Conservation (phyloP, 805 yeast genomes). For the Saccharomycopsis sp. region DNA sequence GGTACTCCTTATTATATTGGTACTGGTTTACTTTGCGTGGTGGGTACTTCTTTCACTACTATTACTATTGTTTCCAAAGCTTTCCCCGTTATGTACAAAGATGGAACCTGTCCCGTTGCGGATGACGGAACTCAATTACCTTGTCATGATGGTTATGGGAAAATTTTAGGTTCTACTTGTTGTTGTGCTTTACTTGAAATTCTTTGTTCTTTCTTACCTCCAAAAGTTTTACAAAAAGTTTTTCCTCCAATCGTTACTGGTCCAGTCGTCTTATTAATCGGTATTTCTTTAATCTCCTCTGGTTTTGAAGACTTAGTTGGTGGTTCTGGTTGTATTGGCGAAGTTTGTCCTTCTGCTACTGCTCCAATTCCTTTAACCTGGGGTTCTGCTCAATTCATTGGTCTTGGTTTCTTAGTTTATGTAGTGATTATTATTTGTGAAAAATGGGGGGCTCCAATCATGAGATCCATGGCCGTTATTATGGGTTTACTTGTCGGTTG, state of each 20-base stretch:
- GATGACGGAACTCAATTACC: constrained; percentile 58
- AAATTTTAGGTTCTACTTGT: constrained; percentile 71
- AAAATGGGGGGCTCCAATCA: constrained; percentile 86
- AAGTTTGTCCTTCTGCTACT: constrained; percentile 35
- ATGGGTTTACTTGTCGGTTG: constrained; percentile 79
- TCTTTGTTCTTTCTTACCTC: constrained; percentile 65
- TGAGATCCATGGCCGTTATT: constrained; percentile 91
- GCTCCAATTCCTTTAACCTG: constrained; percentile 54
- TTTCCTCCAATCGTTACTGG: constrained; percentile 93
- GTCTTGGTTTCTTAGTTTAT: constrained; percentile 78
- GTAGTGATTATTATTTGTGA: constrained; percentile 66
- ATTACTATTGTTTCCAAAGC: constrained; percentile 70
- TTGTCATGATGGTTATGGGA: constrained; percentile 88
- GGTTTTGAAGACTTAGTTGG: constrained; percentile 87
- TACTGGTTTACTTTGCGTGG: constrained; percentile 82
- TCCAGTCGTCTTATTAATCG: constrained; percentile 82
- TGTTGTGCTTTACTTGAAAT: constrained; percentile 71
- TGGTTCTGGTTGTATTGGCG: constrained; percentile 56
- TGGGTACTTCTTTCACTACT: constrained; percentile 86
- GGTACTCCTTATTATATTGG: constrained; percentile 72
- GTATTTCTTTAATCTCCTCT: constrained; percentile 52
- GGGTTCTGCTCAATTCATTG: constrained; percentile 84
- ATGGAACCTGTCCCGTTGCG: constrained; percentile 55
- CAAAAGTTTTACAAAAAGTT: constrained; percentile 52
- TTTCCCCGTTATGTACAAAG: constrained; percentile 68